Percentiles rank a stretch among this genome's conserved stretches.
Evolutionary conservation across 2,329 filamentous ascomycete species (phyloP).

Genomic region (Albophoma yamanashiensis): DNA sequence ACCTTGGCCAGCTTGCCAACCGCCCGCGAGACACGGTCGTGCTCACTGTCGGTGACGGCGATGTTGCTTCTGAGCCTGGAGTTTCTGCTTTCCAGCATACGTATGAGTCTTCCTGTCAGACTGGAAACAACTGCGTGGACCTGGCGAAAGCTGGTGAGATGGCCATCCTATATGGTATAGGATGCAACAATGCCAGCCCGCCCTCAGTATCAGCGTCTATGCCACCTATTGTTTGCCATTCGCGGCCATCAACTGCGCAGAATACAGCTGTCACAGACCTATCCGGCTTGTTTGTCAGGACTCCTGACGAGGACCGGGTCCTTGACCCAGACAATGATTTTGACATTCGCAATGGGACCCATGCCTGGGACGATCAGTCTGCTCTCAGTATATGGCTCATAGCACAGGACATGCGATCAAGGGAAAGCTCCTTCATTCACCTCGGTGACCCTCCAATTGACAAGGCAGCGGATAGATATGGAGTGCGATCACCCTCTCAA

Average conservation of each 20-base stretch:
- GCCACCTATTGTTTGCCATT: not conserved
- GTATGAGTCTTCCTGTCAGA: not conserved
- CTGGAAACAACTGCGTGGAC: not conserved
- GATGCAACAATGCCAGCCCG: not conserved
- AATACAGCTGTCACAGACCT: not conserved
- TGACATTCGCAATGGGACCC: constrained; percentile 16
- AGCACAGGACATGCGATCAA: constrained; percentile 18
- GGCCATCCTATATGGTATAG: not conserved
- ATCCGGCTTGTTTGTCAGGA: constrained; percentile 1
- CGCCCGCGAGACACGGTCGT: constrained; percentile 40
- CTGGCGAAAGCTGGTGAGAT: not conserved
- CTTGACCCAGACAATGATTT: constrained; percentile 15
- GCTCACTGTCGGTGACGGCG: constrained; percentile 19
- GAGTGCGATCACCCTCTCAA: not conserved
- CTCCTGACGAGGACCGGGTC: constrained; percentile 6
- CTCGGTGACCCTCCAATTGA: constrained; percentile 6
- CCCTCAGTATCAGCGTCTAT: not conserved
- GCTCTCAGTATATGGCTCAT: constrained; percentile 25
- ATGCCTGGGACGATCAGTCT: constrained; percentile 21
- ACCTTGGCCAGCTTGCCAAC: constrained; percentile 18
- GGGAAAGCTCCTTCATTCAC: constrained; percentile 12
- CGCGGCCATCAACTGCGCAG: not conserved
- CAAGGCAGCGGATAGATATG: not conserved
- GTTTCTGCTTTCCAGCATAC: not conserved
- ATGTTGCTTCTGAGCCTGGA: not conserved